Evolutionary conservation across 345 rosid genomes (phyloP), one percentile per base, ranked within the genome.

Genomic region (Populus tremula): DNA sequence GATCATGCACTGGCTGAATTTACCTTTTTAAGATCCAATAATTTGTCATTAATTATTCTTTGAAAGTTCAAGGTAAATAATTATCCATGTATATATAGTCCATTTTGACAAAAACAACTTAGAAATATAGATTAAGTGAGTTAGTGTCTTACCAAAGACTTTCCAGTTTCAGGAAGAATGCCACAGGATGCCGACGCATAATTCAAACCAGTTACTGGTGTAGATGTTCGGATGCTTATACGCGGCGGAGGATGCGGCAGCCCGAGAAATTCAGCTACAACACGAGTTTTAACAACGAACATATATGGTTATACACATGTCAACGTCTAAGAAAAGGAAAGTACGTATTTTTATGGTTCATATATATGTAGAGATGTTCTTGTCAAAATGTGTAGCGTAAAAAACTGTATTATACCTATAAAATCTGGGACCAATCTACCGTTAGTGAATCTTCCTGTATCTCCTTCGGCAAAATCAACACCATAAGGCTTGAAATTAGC

Each of bases 371-470:
- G 33, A 29, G 18, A 66, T 18, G 25, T 59, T 59, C 29, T 23
- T 21, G 50, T 3, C 14, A 38, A 2, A 20, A 69, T 2, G 3
- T 35, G 9, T 6, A 35, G 10, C 11, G 72, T 41, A 21, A 21
- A 3, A 20, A 20, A 9, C 0, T 0, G 0, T 5, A 67, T 0
- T 21, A 20, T 83, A 87, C 91, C 90, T 18, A 85, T 54, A 45
- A 85, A 83, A 74, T 90, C 89, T 0, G 84, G 75, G 0, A 87
- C 67, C 0, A 85, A 85, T 75, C 84, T 84, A n/a, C 90, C 88
- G 65, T 90, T 83, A 11, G 84, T 88, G 85, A 90, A 90, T 73
- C 91, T 84, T 20, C 91, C 89, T 5, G 90, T 84, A 45, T 53
- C 35, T 27, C 85, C 88, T 1, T 63, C 1, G 21, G 69, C 39